Conservation (phyloP, 2,329 filamentous ascomycete genomes). For the Apiospora saccharicola region DNA sequence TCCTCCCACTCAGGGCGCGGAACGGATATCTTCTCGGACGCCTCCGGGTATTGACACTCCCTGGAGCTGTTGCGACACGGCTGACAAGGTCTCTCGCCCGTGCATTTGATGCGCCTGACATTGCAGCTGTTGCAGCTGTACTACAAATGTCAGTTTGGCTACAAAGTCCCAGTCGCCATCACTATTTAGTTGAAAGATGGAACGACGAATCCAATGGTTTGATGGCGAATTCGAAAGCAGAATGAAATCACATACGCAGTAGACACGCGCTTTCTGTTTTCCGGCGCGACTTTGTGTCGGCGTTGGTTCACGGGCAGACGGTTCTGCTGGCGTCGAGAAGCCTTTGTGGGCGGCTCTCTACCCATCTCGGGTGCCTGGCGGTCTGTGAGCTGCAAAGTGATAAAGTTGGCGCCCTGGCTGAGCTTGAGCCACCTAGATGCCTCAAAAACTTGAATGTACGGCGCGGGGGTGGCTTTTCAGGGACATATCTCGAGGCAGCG, state of each 20-base stretch:
- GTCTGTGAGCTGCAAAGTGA: background rate
- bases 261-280: conserved; percentile 56
- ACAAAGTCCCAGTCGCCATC: background rate
- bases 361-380: background rate
- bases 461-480: background rate
- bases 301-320: conserved; percentile 59
- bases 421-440: no score
- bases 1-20: conserved; percentile 51
- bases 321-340: conserved; percentile 30
- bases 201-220: background rate
- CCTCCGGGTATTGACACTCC: conserved; percentile 56
- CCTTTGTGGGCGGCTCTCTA: background rate
- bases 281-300: conserved; percentile 54
- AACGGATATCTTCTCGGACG: conserved; percentile 53
- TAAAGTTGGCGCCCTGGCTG: no score
- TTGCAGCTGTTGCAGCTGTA: conserved; percentile 61
- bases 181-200: conserved; percentile 24
- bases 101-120: conserved; percentile 60
- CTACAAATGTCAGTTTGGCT: background rate
- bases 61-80: conserved; percentile 53
- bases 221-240: background rate
- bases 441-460: background rate
- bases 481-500: background rate
- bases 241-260: conserved; percentile 52
- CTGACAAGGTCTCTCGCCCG: conserved; percentile 55